Conservation (phyloP, 78 protist species). For the Protostelium mycophagum region DNA sequence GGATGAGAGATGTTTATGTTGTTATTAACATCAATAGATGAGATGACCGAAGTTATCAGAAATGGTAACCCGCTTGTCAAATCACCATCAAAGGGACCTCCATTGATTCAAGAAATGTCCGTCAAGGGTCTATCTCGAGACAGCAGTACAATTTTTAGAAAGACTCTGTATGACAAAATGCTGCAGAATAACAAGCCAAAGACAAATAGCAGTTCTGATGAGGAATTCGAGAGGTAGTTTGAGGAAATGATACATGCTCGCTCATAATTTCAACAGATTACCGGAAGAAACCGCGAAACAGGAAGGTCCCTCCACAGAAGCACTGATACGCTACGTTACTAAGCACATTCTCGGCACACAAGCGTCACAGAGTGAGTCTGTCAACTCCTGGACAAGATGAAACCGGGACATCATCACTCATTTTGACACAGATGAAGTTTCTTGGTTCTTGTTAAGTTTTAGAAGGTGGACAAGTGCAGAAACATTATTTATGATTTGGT, state of each 20-base stretch:
- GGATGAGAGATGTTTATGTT: no score
- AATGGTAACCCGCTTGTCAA: no score
- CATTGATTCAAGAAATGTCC: neutral
- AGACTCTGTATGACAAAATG: neutral
- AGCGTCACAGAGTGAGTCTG: neutral
- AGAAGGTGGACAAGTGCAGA: neutral
- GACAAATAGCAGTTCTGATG: neutral
- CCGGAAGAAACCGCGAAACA: neutral
- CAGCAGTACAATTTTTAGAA: neutral
- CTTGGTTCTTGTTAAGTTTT: neutral
- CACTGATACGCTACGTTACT: neutral
- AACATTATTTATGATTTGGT: neutral
- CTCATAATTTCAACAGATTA: neutral
- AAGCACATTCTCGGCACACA: neutral
- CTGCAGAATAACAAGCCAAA: neutral
- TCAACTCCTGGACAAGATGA: no score
- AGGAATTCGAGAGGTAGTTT: neutral
- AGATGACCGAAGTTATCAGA: no score
- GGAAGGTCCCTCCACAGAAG: neutral
- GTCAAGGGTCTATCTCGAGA: neutral
- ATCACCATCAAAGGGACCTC: neutral
- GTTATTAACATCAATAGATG: no score
- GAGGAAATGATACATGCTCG: neutral
- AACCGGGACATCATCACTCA: neutral
- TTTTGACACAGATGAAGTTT: neutral